phyloP scores from a whole-genome alignment of 176 grass and related monocot genomes.

The Oryza glaberrima region DNA sequence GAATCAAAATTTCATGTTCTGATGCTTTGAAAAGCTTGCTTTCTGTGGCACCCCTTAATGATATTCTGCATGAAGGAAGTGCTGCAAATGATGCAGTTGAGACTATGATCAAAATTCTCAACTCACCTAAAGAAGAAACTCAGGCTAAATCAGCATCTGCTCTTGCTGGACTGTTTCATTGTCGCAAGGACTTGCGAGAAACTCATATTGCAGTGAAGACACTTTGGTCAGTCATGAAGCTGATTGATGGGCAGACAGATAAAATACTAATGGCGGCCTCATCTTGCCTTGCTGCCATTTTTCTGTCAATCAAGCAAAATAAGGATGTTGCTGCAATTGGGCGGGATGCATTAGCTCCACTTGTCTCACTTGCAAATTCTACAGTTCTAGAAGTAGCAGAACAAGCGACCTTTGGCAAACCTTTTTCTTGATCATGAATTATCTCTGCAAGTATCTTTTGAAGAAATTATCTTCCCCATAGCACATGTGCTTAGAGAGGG shows the following conservation, averaged over 20 bases:
- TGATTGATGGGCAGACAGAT: constrained; percentile 76
- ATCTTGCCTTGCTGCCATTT: constrained; percentile 94
- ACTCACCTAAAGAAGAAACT: constrained; percentile 86
- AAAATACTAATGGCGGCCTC: constrained; percentile 75
- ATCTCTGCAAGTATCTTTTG: constrained; percentile 69
- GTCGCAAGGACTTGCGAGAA: constrained; percentile 90
- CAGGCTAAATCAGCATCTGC: constrained; percentile 95
- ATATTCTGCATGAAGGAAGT: constrained; percentile 99
- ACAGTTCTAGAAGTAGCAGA: constrained; percentile 85
- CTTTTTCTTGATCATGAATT: constrained; percentile 93
- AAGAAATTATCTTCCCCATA: constrained; percentile 77
- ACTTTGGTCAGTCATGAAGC: constrained; percentile 84
- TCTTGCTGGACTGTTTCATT: constrained; percentile 90
- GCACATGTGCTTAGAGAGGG: constrained; percentile 86
- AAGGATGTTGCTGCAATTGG: constrained; percentile 88
- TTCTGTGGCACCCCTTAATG: constrained; percentile 89
- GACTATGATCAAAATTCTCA: constrained; percentile 98
- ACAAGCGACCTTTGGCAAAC: constrained; percentile 91
- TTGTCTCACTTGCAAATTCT: constrained; percentile 72
- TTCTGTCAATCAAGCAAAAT: constrained; percentile 95
- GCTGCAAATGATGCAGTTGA: constrained; percentile 96
- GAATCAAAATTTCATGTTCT: constrained; percentile 98
- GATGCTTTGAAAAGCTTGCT: constrained; percentile 95
- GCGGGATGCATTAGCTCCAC: constrained; percentile 71
- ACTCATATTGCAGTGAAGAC: constrained; percentile 88